Evolutionary conservation across 768 basidiomycete genomes (phyloP).

Genomic region (Amanita thiersii): DNA sequence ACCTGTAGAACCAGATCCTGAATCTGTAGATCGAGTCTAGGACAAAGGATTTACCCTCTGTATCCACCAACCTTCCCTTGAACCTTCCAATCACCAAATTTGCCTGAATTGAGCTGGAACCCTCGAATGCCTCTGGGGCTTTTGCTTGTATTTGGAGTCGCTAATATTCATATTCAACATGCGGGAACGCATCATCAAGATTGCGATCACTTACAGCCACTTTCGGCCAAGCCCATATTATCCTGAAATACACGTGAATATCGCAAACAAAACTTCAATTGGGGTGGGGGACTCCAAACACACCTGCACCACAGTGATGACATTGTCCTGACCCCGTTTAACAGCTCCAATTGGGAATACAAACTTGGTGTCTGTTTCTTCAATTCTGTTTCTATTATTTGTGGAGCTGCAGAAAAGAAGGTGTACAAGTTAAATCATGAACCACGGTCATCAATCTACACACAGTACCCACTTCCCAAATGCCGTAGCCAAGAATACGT

Average conservation of each 20-base stretch:
- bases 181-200: background rate
- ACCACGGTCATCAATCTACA: background rate
- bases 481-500: slow-evolving; percentile 61
- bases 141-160: slow-evolving; percentile 46
- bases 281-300: background rate
- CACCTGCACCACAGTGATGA: slow-evolving; percentile 73
- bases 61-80: slow-evolving; percentile 76
- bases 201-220: slow-evolving; percentile 29
- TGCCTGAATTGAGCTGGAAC: slow-evolving; percentile 57
- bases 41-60: slow-evolving; percentile 33
- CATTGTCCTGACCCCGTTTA: slow-evolving; percentile 49
- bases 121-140: slow-evolving; percentile 75
- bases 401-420: slow-evolving; percentile 45
- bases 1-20: slow-evolving; percentile 31
- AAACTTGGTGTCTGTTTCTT: slow-evolving; percentile 64
- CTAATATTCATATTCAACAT: slow-evolving; percentile 14
- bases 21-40: background rate
- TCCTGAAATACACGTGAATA: slow-evolving; percentile 43
- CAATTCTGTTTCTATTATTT: slow-evolving; percentile 50
- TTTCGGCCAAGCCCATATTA: slow-evolving; percentile 73
- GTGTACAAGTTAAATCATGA: background rate
- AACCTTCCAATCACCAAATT: slow-evolving; percentile 59
- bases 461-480: slow-evolving; percentile 57
- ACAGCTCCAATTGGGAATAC: slow-evolving; percentile 52
- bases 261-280: background rate